phyloP scores from a whole-genome alignment of 768 basidiomycete genomes.

The Udeniomyces megalosporus region DNA sequence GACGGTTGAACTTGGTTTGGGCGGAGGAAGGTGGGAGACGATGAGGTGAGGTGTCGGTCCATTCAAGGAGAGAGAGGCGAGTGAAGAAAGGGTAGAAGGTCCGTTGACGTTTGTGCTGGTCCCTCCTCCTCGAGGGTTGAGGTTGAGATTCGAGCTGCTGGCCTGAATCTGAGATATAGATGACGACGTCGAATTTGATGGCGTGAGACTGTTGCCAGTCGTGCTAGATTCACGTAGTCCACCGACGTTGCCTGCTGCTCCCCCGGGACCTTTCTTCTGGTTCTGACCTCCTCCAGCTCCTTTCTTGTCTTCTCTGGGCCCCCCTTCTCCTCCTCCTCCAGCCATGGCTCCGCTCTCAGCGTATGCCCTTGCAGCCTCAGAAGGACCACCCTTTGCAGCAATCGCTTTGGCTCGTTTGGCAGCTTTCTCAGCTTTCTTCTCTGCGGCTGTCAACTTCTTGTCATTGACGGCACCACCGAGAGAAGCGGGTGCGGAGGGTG shows the following conservation, averaged over 20 bases:
- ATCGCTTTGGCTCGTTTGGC: slow-evolving; percentile 11
- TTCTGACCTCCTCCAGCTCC: no score
- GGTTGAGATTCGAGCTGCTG: no score
- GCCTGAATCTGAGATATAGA: not conserved
- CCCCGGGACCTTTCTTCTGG: not conserved
- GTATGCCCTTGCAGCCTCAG: not conserved
- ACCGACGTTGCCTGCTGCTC: not conserved
- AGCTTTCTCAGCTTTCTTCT: slow-evolving; percentile 16
- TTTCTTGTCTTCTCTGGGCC: not conserved
- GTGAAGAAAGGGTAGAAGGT: not conserved
- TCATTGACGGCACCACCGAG: not conserved
- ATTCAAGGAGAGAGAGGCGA: not conserved
- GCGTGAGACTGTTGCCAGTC: not conserved
- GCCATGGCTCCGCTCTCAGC: not conserved
- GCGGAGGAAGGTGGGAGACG: slow-evolving; percentile 7
- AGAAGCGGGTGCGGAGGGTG: no score
- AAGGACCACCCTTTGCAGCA: not conserved
- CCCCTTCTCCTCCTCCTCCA: no score
- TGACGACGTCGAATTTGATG: not conserved
- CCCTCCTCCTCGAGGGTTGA: not conserved
- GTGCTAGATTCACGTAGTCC: not conserved
- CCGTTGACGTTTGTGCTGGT: not conserved
- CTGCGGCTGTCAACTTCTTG: not conserved
- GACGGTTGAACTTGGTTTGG: slow-evolving; percentile 1
- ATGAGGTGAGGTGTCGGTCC: slow-evolving; percentile 12